Base-by-base conservation (phyloP, 805 yeast genomes). In the Teunomyces funiuensis region DNA sequence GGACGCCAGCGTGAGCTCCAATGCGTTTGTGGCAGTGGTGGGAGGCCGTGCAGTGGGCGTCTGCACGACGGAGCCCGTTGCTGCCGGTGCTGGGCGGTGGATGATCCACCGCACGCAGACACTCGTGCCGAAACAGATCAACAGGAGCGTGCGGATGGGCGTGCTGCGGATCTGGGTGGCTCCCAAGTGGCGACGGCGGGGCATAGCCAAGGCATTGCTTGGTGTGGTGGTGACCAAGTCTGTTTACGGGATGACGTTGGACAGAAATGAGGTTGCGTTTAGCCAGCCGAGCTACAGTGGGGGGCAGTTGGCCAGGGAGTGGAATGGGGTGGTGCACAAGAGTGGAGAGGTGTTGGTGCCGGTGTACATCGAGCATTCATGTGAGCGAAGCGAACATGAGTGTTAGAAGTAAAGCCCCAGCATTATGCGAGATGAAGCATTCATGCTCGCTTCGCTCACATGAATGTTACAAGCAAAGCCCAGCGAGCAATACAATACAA, bases 241-340 rank as follows among this genome's bases (percentile, higher is more conserved):
- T 17, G 60, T 81, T 1, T 77, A 76, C 51, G 88, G 87, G 0
- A 53, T 74, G 41, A 37, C 17, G 0, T 49, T 82, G 10, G 59
- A 61, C 2, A 73, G 60, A 42, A 49, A 46, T 11, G 72, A 77
- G 44, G 56, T 84, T 14, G 85, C 81, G 1, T 84, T 87, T 78
- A 80, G 87, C 33, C 91, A 84, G 55, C 89, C 90, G 0, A 79
- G 85, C 43, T 76, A 70, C 37, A 70, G 74, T 43, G 91, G 91
- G 0, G 79, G 80, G 1, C 69, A 72, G 42, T 65, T 83, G 23
- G 88, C 89, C 0, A 58, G 57, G 25, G 61, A 54, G 22, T 83
- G 77, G 53, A 81, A 79, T 52, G 80, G 83, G 0, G 76, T 74
- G 1, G 57, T 43, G 19, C 88, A 83, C 53, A 74, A 71, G 42